phyloP scores from a whole-genome alignment of 805 yeast genomes.

The Yamadazyma nakazawae region DNA sequence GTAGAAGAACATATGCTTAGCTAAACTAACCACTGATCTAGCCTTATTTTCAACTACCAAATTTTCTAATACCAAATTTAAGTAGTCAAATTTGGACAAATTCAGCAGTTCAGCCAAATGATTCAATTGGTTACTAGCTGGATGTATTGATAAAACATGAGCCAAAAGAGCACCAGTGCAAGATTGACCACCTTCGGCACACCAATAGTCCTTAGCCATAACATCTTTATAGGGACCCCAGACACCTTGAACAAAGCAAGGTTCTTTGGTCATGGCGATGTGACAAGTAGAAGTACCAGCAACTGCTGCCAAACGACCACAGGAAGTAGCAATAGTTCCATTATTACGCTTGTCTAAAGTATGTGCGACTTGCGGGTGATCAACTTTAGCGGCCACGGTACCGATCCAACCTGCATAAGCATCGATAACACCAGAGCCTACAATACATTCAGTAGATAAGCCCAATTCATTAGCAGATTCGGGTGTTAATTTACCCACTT shows the following conservation, averaged over 20 bases:
- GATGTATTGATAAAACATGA: slow-evolving; percentile 83
- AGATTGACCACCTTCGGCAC: slow-evolving; percentile 99
- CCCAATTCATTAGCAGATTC: slow-evolving; percentile 81
- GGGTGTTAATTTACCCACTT: slow-evolving; percentile 67
- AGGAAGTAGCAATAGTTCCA: slow-evolving; percentile 52
- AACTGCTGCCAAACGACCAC: slow-evolving; percentile 92
- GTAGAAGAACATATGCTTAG: slow-evolving; percentile 83
- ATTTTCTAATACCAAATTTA: slow-evolving; percentile 71
- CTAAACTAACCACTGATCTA: slow-evolving; percentile 75
- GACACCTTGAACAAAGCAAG: slow-evolving; percentile 91
- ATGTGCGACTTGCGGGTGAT: slow-evolving; percentile 51
- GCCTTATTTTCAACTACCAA: slow-evolving; percentile 54
- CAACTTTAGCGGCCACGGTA: slow-evolving; percentile 89
- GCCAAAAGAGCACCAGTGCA: slow-evolving; percentile 94
- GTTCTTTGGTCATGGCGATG: slow-evolving; percentile 77
- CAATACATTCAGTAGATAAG: slow-evolving; percentile 71
- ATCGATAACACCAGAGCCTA: slow-evolving; percentile 95
- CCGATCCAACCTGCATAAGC: slow-evolving; percentile 99
- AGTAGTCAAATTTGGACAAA: slow-evolving; percentile 74
- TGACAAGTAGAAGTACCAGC: slow-evolving; percentile 99
- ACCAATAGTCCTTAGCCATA: slow-evolving; percentile 85
- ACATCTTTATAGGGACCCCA: slow-evolving; percentile 99
- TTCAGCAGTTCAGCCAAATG: slow-evolving; percentile 65
- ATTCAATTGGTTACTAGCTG: slow-evolving; percentile 74
- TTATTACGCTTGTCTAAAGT: slow-evolving; percentile 41